These are phyloP conservation scores for Eruca vesicaria DNA, from an alignment of 441 rosid genomes.

Conservation along the genomic window DNA sequence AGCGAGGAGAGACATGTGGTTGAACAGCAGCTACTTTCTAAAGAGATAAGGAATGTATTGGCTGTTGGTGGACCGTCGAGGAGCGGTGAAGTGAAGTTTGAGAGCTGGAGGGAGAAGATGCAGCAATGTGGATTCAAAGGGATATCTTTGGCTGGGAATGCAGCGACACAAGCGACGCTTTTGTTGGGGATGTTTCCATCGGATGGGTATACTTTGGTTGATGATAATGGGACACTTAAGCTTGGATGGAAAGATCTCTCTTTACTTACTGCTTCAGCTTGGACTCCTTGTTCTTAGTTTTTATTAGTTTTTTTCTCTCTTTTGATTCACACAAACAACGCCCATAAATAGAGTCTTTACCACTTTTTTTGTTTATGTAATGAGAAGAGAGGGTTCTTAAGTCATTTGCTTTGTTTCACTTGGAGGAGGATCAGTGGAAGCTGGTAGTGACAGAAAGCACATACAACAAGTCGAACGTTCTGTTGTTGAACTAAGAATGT, in stretches of 20 bases:
- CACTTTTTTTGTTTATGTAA: constrained; percentile 5
- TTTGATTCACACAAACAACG: not conserved
- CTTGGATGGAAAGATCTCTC: constrained; percentile 99
- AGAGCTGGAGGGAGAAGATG: constrained; percentile 92
- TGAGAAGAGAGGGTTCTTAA: constrained; percentile 5
- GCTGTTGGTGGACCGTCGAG: constrained; percentile 85
- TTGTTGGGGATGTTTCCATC: constrained; percentile 94
- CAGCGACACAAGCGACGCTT: constrained; percentile 90
- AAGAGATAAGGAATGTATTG: constrained; percentile 81
- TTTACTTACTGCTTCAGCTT: constrained; percentile 96
- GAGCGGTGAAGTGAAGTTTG: constrained; percentile 63
- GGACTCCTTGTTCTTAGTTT: constrained; percentile 59
- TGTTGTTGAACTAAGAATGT: not conserved
- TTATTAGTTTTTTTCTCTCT: not conserved
- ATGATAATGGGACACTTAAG: constrained; percentile 86
- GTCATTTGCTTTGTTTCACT: not conserved
- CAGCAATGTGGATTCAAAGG: constrained; percentile 80
- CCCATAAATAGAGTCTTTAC: not conserved
- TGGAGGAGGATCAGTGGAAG: not conserved
- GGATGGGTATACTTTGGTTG: constrained; percentile 92
- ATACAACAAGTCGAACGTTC: not conserved
- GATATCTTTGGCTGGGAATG: constrained; percentile 81
- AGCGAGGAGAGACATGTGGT: constrained; percentile 96
- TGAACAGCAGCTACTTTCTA: constrained; percentile 89
- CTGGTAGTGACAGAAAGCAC: not conserved